Conservation (phyloP, 1,284 basidiomycete genomes). For the Tausonia pullulans region DNA sequence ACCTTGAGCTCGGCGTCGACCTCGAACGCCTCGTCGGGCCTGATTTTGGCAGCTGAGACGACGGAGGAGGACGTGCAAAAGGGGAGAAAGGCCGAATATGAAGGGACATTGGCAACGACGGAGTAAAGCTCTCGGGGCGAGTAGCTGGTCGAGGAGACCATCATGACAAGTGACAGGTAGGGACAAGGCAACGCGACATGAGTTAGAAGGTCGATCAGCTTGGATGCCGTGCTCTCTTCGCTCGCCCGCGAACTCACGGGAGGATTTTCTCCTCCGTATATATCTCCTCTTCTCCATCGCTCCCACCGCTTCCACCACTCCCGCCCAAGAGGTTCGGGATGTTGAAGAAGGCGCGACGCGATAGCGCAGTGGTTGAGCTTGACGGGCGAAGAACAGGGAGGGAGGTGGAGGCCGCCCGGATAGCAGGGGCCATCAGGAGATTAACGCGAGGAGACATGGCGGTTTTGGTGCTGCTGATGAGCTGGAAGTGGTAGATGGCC, state of each 20-base stretch:
- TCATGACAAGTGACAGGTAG: conserved; percentile 24
- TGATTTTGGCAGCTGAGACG: conserved; percentile 20
- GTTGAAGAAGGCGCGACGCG: neutral
- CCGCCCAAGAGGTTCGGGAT: neutral
- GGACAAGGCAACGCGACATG: neutral
- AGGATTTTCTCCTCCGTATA: conserved; percentile 59
- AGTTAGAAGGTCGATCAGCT: conserved; percentile 9
- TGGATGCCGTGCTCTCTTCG: neutral
- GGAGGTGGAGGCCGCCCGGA: too few species aligned
- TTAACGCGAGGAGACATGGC: too few species aligned
- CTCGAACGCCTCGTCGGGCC: conserved; percentile 35
- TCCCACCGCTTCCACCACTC: neutral
- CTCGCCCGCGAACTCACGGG: conserved; percentile 48
- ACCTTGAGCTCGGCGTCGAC: conserved; percentile 80
- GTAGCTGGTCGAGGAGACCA: conserved; percentile 41
- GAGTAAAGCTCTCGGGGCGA: conserved; percentile 66
- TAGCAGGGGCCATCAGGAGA: too few species aligned
- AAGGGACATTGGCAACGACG: conserved; percentile 74
- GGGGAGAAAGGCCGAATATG: conserved; percentile 78
- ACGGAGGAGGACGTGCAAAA: conserved; percentile 66
- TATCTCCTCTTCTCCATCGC: conserved; percentile 31
- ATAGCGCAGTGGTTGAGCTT: neutral
- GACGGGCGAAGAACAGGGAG: neutral
- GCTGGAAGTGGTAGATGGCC: too few species aligned
- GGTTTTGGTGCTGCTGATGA: too few species aligned